phyloP scores from a whole-genome alignment of 257 asterid genomes.

The Solanum dulcamara region DNA sequence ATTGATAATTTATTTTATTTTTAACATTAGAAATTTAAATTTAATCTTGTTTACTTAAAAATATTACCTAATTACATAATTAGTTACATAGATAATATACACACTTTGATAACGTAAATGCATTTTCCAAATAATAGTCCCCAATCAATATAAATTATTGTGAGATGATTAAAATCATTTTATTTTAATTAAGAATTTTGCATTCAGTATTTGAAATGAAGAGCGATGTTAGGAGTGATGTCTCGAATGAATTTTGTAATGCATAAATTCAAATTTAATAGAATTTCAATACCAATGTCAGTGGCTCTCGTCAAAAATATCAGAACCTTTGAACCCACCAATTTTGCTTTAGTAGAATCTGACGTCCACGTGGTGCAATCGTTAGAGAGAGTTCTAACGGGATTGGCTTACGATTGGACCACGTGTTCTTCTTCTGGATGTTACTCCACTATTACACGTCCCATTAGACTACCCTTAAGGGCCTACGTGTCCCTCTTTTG shows the following conservation, averaged over 20 bases:
- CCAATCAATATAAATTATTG: not conserved
- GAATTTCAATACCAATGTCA: not conserved
- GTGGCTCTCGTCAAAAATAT: not conserved
- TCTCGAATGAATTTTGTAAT: not conserved
- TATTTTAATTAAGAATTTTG: too few species aligned
- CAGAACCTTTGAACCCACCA: not conserved
- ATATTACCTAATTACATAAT: too few species aligned
- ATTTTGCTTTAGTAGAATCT: not conserved
- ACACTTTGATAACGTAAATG: too few species aligned
- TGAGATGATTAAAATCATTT: not conserved
- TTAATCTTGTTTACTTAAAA: too few species aligned
- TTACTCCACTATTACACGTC: not conserved
- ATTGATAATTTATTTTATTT: not conserved
- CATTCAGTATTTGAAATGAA: too few species aligned
- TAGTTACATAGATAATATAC: too few species aligned
- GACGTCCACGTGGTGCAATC: slow-evolving; percentile 5
- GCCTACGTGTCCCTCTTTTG: not conserved
- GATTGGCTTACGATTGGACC: not conserved
- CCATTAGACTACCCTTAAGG: not conserved
- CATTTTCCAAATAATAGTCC: too few species aligned
- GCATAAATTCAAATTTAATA: not conserved
- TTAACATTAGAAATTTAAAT: not conserved
- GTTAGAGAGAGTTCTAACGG: not conserved
- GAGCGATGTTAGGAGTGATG: not conserved
- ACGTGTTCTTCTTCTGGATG: not conserved